Evolutionary conservation across 176 grass and related monocot genomes (phyloP), one percentile per base, ranked within the genome.

Genomic region (Urochloa ruziziensis): DNA sequence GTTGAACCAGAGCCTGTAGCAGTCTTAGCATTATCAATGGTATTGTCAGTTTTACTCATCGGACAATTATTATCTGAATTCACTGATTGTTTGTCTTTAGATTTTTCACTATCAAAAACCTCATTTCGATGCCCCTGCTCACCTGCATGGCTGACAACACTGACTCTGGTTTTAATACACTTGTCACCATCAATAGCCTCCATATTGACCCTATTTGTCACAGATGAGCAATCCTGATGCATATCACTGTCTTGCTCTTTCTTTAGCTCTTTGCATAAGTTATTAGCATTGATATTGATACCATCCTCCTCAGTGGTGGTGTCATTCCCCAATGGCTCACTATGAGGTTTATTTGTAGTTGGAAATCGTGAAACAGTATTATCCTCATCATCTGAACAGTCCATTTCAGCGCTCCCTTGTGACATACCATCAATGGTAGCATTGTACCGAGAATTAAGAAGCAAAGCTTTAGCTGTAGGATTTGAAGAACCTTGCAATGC

Each of bases 331-430:
- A 78, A 48, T 79, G 73, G 44, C 23, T 46, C 88, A 43, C 25
- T 59, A 67, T 33, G 73, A 86, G 58, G 73, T 11, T 73, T 83
- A 23, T 40, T 39, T 52, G 49, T 57, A 73, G 17, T 83, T 74
- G 58, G 67, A 73, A 86, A 25, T 33, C 47, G 58, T 67, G 80
- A 86, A 72, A 73, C 25, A 43, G 74, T 66, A 83, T 73, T 79
- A 58, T 58, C 73, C 66, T 81, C 57, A 49, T 86, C 88, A 51
- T 90, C 88, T 83, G 88, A 90, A 66, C 84, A 90, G 59, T 90
- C 88, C 88, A 90, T 90, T 86, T 86, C 80, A 58, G 88, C 88
- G 79, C 88, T 86, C 32, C 88, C 88, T 35, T 90, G 88, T 25
- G 84, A 90, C 84, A 79, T 83, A 42, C 84, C 88, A 79, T 90